Conservation (phyloP, 371 early-diverging fungal species). For the Mucor mucedo region DNA sequence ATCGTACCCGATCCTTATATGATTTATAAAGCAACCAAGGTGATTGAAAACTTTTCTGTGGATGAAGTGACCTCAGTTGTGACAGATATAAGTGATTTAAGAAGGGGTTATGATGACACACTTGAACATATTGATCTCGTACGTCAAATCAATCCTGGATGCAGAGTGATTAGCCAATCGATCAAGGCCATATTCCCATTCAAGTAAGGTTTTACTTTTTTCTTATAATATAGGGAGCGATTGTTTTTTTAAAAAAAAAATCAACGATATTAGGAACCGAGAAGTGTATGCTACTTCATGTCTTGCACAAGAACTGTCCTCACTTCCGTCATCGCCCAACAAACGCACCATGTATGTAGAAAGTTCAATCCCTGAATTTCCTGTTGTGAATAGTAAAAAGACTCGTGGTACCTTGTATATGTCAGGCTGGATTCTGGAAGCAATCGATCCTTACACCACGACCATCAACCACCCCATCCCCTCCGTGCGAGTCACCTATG, state of each 20-base stretch:
- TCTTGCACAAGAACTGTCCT: slow-evolving; percentile 39
- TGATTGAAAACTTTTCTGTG: slow-evolving; percentile 62
- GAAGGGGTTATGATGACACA: slow-evolving; percentile 51
- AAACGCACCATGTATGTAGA: slow-evolving; percentile 45
- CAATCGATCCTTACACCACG: slow-evolving; percentile 64
- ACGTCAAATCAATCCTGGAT: slow-evolving; percentile 42
- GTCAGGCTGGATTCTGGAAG: slow-evolving; percentile 65
- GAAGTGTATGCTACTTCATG: slow-evolving; percentile 43
- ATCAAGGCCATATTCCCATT: slow-evolving; percentile 61
- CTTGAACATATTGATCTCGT: slow-evolving; percentile 48
- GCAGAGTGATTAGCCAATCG: slow-evolving; percentile 47
- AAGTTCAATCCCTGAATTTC: slow-evolving; percentile 42
- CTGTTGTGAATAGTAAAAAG: slow-evolving; percentile 28
- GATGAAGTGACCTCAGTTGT: slow-evolving; percentile 63
- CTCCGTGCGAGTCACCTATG: slow-evolving; percentile 57
- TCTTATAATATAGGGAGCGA: neutral
- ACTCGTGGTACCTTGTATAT: slow-evolving; percentile 50
- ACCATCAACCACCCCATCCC: slow-evolving; percentile 63
- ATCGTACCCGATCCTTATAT: slow-evolving; percentile 58
- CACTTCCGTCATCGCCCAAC: slow-evolving; percentile 22
- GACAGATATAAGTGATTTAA: slow-evolving; percentile 44
- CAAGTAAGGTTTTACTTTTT: slow-evolving; percentile 44
- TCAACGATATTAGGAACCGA: slow-evolving; percentile 7
- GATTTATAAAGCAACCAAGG: slow-evolving; percentile 58
- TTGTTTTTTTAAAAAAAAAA: neutral